phyloP scores from a whole-genome alignment of 169 alveolate genomes.

The Cryptosporidium felis region DNA sequence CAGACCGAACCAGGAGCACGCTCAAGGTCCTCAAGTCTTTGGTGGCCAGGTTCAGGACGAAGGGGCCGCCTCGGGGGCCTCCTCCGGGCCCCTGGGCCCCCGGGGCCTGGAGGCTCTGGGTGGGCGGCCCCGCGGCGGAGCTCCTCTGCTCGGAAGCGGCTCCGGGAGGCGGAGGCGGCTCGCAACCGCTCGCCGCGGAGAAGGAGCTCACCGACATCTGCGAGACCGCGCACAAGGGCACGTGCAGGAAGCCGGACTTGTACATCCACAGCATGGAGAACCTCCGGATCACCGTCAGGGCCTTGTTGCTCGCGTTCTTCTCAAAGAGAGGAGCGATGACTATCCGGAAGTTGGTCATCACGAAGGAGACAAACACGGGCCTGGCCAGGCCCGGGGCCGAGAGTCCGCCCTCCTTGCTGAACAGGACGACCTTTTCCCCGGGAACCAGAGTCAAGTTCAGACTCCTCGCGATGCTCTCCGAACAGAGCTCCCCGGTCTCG shows the following conservation, averaged over 20 bases:
- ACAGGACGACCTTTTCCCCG: slow-evolving; percentile 16
- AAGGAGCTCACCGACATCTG: not conserved
- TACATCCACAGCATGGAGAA: slow-evolving; percentile 27
- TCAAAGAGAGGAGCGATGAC: slow-evolving; percentile 48
- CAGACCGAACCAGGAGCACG: slow-evolving; percentile 9
- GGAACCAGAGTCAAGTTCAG: slow-evolving; percentile 28
- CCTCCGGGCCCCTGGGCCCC: too few species aligned
- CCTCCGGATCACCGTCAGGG: not conserved
- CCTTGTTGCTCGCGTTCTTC: not conserved
- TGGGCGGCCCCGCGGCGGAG: too few species aligned
- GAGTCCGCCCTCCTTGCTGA: slow-evolving; percentile 45
- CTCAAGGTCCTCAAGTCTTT: slow-evolving; percentile 36
- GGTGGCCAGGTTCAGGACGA: slow-evolving; percentile 14
- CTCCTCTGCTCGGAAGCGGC: too few species aligned
- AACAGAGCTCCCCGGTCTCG: slow-evolving; percentile 1
- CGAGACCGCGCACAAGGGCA: slow-evolving; percentile 7
- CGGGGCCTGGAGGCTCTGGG: too few species aligned
- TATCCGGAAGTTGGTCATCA: slow-evolving; percentile 35
- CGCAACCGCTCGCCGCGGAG: not conserved
- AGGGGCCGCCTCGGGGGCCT: not conserved
- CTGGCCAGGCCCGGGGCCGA: slow-evolving; percentile 1
- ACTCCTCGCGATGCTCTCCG: slow-evolving; percentile 17
- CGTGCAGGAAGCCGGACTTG: slow-evolving; percentile 36
- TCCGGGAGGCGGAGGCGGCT: too few species aligned
- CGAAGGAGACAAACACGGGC: slow-evolving; percentile 26